phyloP scores from a whole-genome alignment of 495 filamentous ascomycete genomes.

The Letharia lupina region DNA sequence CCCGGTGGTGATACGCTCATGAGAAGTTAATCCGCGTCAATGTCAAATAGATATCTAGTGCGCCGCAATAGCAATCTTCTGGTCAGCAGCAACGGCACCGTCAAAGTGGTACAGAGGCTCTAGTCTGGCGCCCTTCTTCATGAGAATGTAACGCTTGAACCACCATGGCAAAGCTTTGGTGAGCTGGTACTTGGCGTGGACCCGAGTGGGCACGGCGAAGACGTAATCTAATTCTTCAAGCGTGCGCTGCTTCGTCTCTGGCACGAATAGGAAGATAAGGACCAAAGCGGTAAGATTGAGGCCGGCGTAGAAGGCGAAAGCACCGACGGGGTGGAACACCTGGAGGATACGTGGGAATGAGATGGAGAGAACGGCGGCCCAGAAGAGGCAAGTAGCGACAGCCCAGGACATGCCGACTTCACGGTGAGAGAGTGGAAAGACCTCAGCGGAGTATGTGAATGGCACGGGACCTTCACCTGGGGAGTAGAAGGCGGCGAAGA shows the following conservation, averaged over 20 bases:
- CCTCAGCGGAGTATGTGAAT: slow-evolving; percentile 69
- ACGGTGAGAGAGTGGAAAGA: slow-evolving; percentile 67
- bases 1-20: neutral
- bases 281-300: slow-evolving; percentile 61
- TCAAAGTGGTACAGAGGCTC: slow-evolving; percentile 61
- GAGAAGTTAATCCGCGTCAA: neutral
- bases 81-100: slow-evolving; percentile 19
- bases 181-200: slow-evolving; percentile 57
- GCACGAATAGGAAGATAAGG: slow-evolving; percentile 67
- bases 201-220: slow-evolving; percentile 60
- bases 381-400: slow-evolving; percentile 63
- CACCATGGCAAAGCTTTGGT: slow-evolving; percentile 59
- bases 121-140: slow-evolving; percentile 42
- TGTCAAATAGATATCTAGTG: neutral
- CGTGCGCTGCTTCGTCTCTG: slow-evolving; percentile 71
- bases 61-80: slow-evolving; percentile 18
- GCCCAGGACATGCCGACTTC: slow-evolving; percentile 72
- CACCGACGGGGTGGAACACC: slow-evolving; percentile 45
- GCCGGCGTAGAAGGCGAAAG: slow-evolving; percentile 55
- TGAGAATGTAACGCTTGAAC: slow-evolving; percentile 58
- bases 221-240: slow-evolving; percentile 82
- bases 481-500: slow-evolving; percentile 62
- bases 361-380: slow-evolving; percentile 64
- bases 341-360: slow-evolving; percentile 60
- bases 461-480: slow-evolving; percentile 65